A percentile compares a stretch with the other conserved stretches of the same genome.
phyloP scores from a whole-genome alignment of 2,329 filamentous ascomycete genomes.

The Teratosphaeria epicoccoides region DNA sequence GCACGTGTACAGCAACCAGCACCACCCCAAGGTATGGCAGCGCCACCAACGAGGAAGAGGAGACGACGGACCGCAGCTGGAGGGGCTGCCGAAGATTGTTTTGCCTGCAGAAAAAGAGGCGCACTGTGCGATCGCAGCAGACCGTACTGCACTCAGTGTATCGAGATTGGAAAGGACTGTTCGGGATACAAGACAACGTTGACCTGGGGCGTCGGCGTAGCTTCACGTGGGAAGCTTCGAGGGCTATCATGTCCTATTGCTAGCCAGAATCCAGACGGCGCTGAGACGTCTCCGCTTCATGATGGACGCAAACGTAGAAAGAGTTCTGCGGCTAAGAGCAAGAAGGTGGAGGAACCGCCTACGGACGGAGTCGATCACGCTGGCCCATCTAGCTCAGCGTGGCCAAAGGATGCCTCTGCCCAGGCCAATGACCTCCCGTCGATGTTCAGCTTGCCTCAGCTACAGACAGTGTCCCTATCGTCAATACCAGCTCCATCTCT shows the following conservation, averaged over 20 bases:
- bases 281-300: constrained; percentile 7
- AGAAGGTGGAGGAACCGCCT: not conserved
- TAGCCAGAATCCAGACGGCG: constrained; percentile 28
- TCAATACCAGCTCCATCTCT: constrained; percentile 9
- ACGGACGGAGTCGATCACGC: not conserved
- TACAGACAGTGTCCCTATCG: not conserved
- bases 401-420: not conserved
- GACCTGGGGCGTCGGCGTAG: constrained; percentile 93
- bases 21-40: constrained; percentile 1
- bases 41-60: constrained; percentile 46
- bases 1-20: not conserved
- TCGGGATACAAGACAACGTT: constrained; percentile 93
- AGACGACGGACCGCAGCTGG: constrained; percentile 80
- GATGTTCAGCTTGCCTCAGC: not conserved
- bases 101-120: constrained; percentile 75
- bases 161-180: constrained; percentile 85
- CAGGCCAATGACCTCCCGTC: constrained; percentile 6
- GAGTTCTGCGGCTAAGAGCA: constrained; percentile 13
- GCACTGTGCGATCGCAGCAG: constrained; percentile 81
- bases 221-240: constrained; percentile 86
- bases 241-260: constrained; percentile 66
- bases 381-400: not conserved
- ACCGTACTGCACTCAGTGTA: constrained; percentile 89
- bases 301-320: constrained; percentile 13
- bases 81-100: constrained; percentile 89